phyloP scores from a whole-genome alignment of 1,284 basidiomycete genomes.

The Phylloporus gajari region DNA sequence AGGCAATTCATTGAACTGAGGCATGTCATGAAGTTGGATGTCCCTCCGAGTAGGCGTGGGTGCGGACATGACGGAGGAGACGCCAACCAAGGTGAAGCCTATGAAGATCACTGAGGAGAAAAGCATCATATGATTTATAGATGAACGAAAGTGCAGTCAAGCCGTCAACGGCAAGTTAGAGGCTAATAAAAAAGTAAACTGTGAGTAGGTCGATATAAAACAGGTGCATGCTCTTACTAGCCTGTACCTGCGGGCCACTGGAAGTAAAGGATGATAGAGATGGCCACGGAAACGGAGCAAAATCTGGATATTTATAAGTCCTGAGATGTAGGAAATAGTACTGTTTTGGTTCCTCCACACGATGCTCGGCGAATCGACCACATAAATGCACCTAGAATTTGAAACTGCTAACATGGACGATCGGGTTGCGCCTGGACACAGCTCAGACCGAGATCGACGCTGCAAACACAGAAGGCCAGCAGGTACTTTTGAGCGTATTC shows the following conservation, averaged over 20 bases:
- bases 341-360: too few species aligned
- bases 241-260: neutral
- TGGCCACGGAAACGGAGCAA: neutral
- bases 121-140: neutral
- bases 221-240: neutral
- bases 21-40: neutral
- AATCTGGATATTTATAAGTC: neutral
- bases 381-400: too few species aligned
- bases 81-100: neutral
- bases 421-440: too few species aligned
- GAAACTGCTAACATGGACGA: too few species aligned
- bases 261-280: neutral
- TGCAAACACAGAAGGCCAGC: too few species aligned
- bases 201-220: neutral
- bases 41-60: neutral
- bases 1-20: neutral
- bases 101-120: neutral
- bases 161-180: neutral
- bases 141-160: neutral
- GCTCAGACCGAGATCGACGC: too few species aligned
- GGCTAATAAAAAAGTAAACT: conserved; percentile 1
- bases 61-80: neutral
- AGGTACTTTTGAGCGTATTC: too few species aligned
- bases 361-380: too few species aligned
- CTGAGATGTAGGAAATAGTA: too few species aligned